These are phyloP conservation scores for Trypanosoma scelopori DNA, from an alignment of 208 protist species.

Conservation along the genomic window DNA sequence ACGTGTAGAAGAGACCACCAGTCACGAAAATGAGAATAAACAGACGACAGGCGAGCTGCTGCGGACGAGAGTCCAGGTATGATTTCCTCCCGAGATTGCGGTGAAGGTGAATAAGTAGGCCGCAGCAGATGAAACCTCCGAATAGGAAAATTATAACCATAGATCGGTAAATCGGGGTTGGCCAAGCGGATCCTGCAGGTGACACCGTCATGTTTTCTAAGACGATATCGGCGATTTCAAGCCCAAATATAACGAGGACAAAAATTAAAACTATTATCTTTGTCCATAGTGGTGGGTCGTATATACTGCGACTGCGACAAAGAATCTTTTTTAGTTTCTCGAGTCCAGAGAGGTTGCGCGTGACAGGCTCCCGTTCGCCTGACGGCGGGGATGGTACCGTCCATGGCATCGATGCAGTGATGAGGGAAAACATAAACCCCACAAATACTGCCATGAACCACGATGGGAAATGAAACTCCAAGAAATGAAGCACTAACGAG, in stretches of 20 bases:
- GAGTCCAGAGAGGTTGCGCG: constrained; percentile 12
- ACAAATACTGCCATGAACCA: constrained; percentile 74
- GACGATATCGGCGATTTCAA: constrained; percentile 45
- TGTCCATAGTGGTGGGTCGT: constrained; percentile 77
- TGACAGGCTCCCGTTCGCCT: background rate
- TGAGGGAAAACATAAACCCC: constrained; percentile 83
- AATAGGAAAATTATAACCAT: constrained; percentile 47
- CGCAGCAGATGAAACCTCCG: constrained; percentile 48
- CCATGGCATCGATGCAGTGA: constrained; percentile 80
- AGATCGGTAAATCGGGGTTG: constrained; percentile 28
- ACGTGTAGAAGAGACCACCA: constrained; percentile 48
- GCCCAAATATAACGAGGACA: constrained; percentile 43
- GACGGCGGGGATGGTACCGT: constrained; percentile 46
- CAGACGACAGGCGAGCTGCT: constrained; percentile 83
- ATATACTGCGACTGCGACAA: constrained; percentile 49
- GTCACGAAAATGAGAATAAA: constrained; percentile 73
- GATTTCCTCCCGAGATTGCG: constrained; percentile 73
- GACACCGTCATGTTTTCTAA: constrained; percentile 22
- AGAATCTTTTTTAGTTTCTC: constrained; percentile 18
- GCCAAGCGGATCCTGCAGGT: constrained; percentile 12
- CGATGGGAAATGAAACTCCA: constrained; percentile 73
- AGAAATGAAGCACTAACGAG: constrained; percentile 61
- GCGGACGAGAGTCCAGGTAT: constrained; percentile 80
- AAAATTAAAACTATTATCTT: constrained; percentile 54
- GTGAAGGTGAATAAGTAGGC: constrained; percentile 59